Evolutionary conservation across 2,329 filamentous ascomycete species (phyloP), one percentile per base, ranked within the genome.

Genomic region (Trichoderma aggressivum): DNA sequence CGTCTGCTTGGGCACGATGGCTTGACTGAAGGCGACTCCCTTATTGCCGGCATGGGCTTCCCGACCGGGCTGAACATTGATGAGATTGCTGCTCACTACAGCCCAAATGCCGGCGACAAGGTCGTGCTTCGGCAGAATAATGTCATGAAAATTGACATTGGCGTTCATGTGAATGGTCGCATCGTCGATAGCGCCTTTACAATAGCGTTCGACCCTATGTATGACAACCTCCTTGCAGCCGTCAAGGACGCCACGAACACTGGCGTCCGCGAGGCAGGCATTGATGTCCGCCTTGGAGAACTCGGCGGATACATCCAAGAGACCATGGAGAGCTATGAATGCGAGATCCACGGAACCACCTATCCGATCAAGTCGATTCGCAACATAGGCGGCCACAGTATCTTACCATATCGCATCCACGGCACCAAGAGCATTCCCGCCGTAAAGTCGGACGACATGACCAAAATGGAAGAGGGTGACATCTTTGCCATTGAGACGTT

Each of bases 381-480:
- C 70, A 92, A 92, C 80, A 83, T 93, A 65, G 92, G 90, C 76
- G 91, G 91, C 34, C 92, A 94, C 81, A 92, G 90, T 75, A 94
- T 94, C 76, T 85, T 90, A 58, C 92, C 89, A 72, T 93, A 92
- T 81, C 87, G 88, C 76, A 94, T 94, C 73, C 92, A 94, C 79
- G 92, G 92, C 66, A 90, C 88, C 74, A 94, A 94, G 84, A 92
- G 90, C 74, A 90, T 94, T 47, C 92, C 92, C 0, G 93, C 94
- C 76, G 91, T 94, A 71, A 94, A 94, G 82, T 89, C 89, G 64
- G 86, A 86, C 69, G 91, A 94, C 75, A 89, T 90, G 76, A 93
- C 91, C 18, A 94, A 94, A 84, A 94, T 94, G 92, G 92, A 94
- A 82, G 92, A 94, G 80, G 92, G 92, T 56, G 92, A 94, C 78